Base-by-base conservation (phyloP, 202 grass and related monocot species). In the Cymbopogon flexuosus region DNA sequence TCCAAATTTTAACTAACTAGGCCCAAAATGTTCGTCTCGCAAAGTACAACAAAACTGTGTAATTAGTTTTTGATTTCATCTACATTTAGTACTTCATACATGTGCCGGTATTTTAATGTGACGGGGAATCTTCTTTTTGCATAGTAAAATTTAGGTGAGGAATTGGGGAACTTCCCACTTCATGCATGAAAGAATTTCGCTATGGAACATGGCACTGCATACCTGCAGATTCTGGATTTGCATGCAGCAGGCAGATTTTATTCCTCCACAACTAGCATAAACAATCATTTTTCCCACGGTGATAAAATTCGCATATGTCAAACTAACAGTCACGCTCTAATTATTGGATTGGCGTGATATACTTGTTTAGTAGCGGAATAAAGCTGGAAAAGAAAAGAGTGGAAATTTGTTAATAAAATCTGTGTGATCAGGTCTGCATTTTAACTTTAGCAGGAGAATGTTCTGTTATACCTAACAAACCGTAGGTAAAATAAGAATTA, bases 351-450 rank as follows among this genome's bases (percentile, higher is more conserved):
- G 23, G 10, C 30, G 7, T 24, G 67, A 60, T 59, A 80, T 60
- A 8, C 14, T 33, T 60, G 65, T 80, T 80, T 70, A 81, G 34
- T 47, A 40, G 56, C 21, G 39, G 79, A 62, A 81, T 81, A 81
- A 80, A 81, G 52, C 2, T 19, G 12, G 13, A 2, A 67, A 10
- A 35, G 13, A 3, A 47, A 5, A 7, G 21, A 12, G 4, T 63
- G 24, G 3, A 37, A 16, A 61, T 12, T 16, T 64, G 6, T 61
- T 75, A 4, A 52, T 4, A 22, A 57, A 71, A 47, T 15, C 23
- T 8, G 42, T 3, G 0, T 35, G 41, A 62, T 18, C 6, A 62
- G 68, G 24, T 49, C 2, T 6, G 42, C 9, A 19, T 15, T 40
- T 3, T 72, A 13, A 12, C 47, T 79, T 79, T 59, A 61, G 14